phyloP scores from a whole-genome alignment of 2,329 filamentous ascomycete genomes.

The Arthroderma uncinatum region DNA sequence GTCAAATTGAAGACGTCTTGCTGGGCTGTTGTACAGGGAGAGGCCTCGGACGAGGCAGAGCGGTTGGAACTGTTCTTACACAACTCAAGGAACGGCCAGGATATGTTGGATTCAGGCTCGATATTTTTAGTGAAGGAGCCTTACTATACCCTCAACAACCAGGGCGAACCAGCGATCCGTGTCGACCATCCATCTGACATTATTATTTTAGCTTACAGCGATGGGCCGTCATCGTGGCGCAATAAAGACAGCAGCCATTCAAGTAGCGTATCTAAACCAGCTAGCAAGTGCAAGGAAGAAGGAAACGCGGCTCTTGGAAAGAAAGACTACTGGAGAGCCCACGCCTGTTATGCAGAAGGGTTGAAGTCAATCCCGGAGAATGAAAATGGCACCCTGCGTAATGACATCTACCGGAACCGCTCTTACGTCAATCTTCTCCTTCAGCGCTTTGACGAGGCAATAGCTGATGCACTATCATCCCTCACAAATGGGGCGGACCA shows the following conservation, averaged over 20 bases:
- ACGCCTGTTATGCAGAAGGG: not conserved
- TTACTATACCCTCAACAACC: constrained; percentile 36
- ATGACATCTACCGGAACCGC: not conserved
- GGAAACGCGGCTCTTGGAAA: not conserved
- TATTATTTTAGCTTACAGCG: constrained; percentile 17
- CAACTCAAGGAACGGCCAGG: not conserved
- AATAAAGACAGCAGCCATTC: not conserved
- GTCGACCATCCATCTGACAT: constrained; percentile 46
- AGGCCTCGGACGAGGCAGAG: not conserved
- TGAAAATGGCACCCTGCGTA: not conserved
- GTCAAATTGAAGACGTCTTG: not conserved
- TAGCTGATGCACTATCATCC: not conserved
- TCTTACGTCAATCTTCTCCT: constrained; percentile 3
- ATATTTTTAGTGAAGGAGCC: constrained; percentile 44
- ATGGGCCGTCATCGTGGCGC: not conserved
- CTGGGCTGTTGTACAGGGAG: not conserved
- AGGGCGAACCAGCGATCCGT: constrained; percentile 36
- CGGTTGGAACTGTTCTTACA: not conserved
- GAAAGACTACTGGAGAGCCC: not conserved
- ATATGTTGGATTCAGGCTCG: constrained; percentile 15
- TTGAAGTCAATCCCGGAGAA: not conserved
- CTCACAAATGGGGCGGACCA: not conserved
- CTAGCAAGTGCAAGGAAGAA: not conserved
- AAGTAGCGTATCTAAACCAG: not conserved
- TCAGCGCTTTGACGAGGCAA: not conserved